Evolutionary conservation across 257 asterid species (phyloP).

Genomic region (Misopates orontium): DNA sequence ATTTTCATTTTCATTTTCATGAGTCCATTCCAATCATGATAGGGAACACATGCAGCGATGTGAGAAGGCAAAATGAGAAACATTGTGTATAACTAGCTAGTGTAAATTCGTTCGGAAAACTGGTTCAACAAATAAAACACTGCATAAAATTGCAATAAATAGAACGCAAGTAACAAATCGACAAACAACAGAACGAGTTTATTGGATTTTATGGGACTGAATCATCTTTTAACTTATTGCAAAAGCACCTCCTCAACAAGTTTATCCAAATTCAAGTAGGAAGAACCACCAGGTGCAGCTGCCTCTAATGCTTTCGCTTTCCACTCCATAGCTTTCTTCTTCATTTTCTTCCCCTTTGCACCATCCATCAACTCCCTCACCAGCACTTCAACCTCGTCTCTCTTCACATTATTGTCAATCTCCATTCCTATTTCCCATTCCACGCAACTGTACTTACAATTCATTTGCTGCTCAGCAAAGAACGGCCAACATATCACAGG

Average conservation of each 20-base stretch:
- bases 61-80: too few species aligned
- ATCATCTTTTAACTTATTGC: not conserved
- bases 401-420: slow-evolving; percentile 35
- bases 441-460: slow-evolving; percentile 37
- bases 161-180: too few species aligned
- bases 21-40: too few species aligned
- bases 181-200: too few species aligned
- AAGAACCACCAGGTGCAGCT: slow-evolving; percentile 31
- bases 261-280: slow-evolving; percentile 27
- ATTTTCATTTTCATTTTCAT: too few species aligned
- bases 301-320: slow-evolving; percentile 40
- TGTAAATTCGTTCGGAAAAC: too few species aligned
- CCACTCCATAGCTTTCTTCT: slow-evolving; percentile 34
- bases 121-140: too few species aligned
- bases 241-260: slow-evolving; percentile 24
- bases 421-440: slow-evolving; percentile 50
- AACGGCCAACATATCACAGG: slow-evolving; percentile 51
- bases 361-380: slow-evolving; percentile 46
- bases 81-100: too few species aligned
- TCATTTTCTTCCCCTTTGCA: slow-evolving; percentile 39
- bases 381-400: slow-evolving; percentile 38
- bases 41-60: too few species aligned
- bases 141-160: too few species aligned
- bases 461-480: slow-evolving; percentile 42
- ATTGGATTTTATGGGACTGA: not conserved